Evolutionary conservation across 2,329 filamentous ascomycete genomes (phyloP), one percentile per base, ranked within the genome.

Genomic region (Metarhizium brunneum): DNA sequence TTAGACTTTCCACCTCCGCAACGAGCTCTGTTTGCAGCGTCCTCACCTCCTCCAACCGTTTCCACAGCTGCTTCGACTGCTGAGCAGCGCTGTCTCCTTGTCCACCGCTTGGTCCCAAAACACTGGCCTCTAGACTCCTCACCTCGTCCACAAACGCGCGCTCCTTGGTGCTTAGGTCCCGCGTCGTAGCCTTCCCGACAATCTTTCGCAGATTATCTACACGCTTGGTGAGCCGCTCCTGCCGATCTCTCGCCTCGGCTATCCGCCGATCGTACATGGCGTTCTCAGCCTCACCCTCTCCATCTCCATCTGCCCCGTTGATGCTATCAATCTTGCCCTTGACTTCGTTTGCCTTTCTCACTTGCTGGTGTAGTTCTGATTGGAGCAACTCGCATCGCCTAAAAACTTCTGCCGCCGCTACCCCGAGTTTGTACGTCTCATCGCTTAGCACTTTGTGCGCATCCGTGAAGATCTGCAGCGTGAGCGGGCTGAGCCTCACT

Each of bases 361-460:
- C 79, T 65, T 92, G 87, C 58, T 84, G 81, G 59, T 75, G 76
- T 47, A 91, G 76, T 64, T 91, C 87, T 18, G 76, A 73, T 62
- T 86, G 84, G 30, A 92, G 76, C 49, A 83, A 77, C 61, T 87
- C 80, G 58, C 87, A 89, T 54, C 84, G 79, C 30, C 84, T 77
- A 71, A 91, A 92, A 6, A 92, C 74, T 62, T 90, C 86, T 1
- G 87, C 82, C 1, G 86, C 87, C 1, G 86, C 87, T 47, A 81
- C 73, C 16, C 87, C 86, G 11, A 92, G 76, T 11, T 76, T 77
- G 61, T 86, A 77, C 0, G 86, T 90, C 68, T 92, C 87, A 10
- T 80, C 78, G 59, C 83, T 83, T 6, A 92, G 75, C 5, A 88
- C 74, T 64, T 86, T 84, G 67, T 92, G 88, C 0, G 84, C 83